Conservation (phyloP, 306 rosid genomes). For the Cicer chorassanicum region DNA sequence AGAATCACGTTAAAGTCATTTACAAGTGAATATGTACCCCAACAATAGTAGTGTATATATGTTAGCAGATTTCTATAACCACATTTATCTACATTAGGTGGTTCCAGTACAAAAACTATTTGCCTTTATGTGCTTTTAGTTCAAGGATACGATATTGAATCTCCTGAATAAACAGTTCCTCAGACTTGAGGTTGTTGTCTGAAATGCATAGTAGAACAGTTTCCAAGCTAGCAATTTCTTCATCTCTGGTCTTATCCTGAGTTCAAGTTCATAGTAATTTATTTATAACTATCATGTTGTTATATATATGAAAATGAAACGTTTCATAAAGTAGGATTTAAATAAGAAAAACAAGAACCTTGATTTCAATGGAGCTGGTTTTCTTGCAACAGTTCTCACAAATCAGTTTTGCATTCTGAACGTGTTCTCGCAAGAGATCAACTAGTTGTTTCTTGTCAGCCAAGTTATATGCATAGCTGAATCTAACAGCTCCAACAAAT, state of each 20-base stretch:
- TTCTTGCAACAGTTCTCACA: constrained; percentile 23
- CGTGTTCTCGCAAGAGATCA: constrained; percentile 46
- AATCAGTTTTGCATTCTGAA: constrained; percentile 39
- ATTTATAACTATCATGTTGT: background rate
- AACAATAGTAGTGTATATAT: background rate
- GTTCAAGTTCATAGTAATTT: constrained; percentile 14
- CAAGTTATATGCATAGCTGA: constrained; percentile 12
- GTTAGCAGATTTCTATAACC: background rate
- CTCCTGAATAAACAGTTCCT: constrained; percentile 34
- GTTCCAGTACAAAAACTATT: background rate
- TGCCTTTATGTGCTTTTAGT: constrained; percentile 37
- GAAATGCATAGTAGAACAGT: constrained; percentile 49
- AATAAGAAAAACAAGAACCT: constrained; percentile 44
- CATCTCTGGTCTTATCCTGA: constrained; percentile 54
- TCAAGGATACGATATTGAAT: constrained; percentile 43
- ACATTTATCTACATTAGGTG: background rate
- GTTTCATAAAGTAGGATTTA: constrained; percentile 4
- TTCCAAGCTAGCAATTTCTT: constrained; percentile 49
- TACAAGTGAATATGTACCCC: constrained; percentile 2
- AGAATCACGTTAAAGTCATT: constrained; percentile 46
- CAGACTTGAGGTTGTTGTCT: constrained; percentile 49
- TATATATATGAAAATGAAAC: background rate
- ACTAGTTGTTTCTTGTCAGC: constrained; percentile 43
- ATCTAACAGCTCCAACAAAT: constrained; percentile 17
- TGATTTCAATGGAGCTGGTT: constrained; percentile 36